These are phyloP conservation scores for Nakazawaea laoshanensis DNA, from an alignment of 805 yeast species.

Conservation along the genomic window DNA sequence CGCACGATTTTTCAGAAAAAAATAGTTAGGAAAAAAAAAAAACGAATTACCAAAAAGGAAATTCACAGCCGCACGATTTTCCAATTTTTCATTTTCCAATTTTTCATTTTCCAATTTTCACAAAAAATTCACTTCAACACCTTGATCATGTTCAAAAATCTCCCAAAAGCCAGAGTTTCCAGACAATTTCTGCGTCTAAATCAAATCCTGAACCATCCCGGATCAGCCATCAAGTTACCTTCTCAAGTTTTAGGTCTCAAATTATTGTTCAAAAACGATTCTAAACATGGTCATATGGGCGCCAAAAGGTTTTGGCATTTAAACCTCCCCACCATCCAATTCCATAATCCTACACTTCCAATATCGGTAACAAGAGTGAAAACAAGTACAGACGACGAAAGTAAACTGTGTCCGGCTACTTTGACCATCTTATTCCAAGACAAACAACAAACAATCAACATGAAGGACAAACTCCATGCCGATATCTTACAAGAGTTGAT, in stretches of 20 bases:
- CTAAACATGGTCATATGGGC: conserved; percentile 52
- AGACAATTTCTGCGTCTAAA: conserved; percentile 45
- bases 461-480: conserved; percentile 38
- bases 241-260: conserved; percentile 33
- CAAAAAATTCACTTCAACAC: too few relatives aligned
- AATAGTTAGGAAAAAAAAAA: too few relatives aligned
- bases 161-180: conserved; percentile 32
- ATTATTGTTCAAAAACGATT: conserved; percentile 39
- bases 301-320: conserved; percentile 69
- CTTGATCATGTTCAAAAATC: conserved; percentile 16
- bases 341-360: conserved; percentile 69
- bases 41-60: too few relatives aligned
- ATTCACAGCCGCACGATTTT: too few relatives aligned
- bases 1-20: too few relatives aligned
- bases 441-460: conserved; percentile 39
- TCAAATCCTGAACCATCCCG: conserved; percentile 39
- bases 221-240: conserved; percentile 30
- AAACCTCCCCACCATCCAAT: conserved; percentile 68
- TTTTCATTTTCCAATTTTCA: too few relatives aligned
- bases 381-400: conserved; percentile 31
- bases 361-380: conserved; percentile 53
- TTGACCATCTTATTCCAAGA: conserved; percentile 30
- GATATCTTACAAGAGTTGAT: conserved; percentile 53
- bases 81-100: too few relatives aligned
- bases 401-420: conserved; percentile 34